Evolutionary conservation across 441 rosid species (phyloP).

Genomic region (Geranium incanum): DNA sequence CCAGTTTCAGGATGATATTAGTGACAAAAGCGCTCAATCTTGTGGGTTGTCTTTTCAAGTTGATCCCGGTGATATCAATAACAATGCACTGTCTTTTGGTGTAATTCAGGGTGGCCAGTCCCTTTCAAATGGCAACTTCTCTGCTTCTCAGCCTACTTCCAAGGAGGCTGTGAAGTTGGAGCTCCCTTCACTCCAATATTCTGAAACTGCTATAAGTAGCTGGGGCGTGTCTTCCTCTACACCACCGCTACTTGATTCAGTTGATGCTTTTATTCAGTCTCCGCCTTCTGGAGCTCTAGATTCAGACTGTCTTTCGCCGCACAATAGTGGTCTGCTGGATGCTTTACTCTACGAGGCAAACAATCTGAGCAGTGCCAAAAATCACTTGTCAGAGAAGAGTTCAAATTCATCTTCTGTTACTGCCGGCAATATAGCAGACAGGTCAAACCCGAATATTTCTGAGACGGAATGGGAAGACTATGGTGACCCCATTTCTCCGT

Average conservation of each 20-base stretch:
- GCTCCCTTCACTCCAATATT: constrained; percentile 80
- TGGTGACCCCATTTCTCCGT: constrained; percentile 50
- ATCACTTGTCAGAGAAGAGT: constrained; percentile 59
- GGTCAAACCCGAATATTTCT: constrained; percentile 40
- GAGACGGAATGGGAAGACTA: constrained; percentile 56
- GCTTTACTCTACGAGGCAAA: constrained; percentile 79
- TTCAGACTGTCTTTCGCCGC: constrained; percentile 51
- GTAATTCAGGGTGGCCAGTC: constrained; percentile 67
- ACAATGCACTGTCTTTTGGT: constrained; percentile 40
- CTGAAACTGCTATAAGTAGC: constrained; percentile 60
- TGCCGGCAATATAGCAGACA: constrained; percentile 49
- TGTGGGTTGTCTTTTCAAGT: constrained; percentile 43
- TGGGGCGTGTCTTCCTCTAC: constrained; percentile 61
- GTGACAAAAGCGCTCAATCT: constrained; percentile 39
- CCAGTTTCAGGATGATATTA: constrained; percentile 38
- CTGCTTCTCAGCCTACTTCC: constrained; percentile 66
- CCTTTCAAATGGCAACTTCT: constrained; percentile 73
- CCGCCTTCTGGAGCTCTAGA: constrained; percentile 50
- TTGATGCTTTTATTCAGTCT: constrained; percentile 74
- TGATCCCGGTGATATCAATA: constrained; percentile 41
- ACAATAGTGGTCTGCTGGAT: constrained; percentile 86
- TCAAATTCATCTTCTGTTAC: constrained; percentile 50
- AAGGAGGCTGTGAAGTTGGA: constrained; percentile 53
- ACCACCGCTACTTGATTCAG: constrained; percentile 56
- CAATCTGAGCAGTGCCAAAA: constrained; percentile 53